Evolutionary conservation across 371 early-diverging fungal species (phyloP).

Genomic region (Mucor plumbeus): DNA sequence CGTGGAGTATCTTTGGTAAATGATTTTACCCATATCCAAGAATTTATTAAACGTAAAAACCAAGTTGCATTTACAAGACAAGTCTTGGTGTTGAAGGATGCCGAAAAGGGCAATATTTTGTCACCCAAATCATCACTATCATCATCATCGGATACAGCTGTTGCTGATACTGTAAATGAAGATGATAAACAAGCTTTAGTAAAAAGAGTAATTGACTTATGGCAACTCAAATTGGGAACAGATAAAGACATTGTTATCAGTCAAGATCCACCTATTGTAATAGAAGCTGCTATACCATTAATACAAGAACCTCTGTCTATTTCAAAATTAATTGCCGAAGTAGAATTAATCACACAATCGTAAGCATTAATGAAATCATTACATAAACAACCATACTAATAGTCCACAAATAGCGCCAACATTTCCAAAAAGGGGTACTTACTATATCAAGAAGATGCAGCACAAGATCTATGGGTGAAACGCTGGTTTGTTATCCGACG

Average conservation of each 20-base stretch:
- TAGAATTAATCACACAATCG: conserved; percentile 60
- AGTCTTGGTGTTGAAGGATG: conserved; percentile 28
- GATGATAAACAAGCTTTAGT: conserved; percentile 35
- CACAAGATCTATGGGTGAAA: conserved; percentile 73
- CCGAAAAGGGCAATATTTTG: neutral
- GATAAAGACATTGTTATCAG: conserved; percentile 61
- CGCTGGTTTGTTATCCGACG: conserved; percentile 86
- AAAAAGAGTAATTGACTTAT: conserved; percentile 48
- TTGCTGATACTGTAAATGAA: conserved; percentile 12
- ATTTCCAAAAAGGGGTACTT: conserved; percentile 66
- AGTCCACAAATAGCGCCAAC: conserved; percentile 48
- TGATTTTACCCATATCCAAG: conserved; percentile 57
- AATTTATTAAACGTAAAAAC: conserved; percentile 40
- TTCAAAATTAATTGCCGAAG: conserved; percentile 62
- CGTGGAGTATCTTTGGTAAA: conserved; percentile 75
- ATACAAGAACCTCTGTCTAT: conserved; percentile 29
- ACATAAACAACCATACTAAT: neutral
- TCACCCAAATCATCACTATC: conserved; percentile 9
- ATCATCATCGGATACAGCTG: conserved; percentile 34
- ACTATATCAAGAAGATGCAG: conserved; percentile 63
- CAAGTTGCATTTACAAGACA: conserved; percentile 57
- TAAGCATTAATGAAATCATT: conserved; percentile 23
- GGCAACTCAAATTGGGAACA: conserved; percentile 53
- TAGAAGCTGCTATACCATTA: neutral
- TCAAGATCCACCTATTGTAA: conserved; percentile 48